phyloP scores from a whole-genome alignment of 768 basidiomycete species.

The Leccinum fibrillosum region DNA sequence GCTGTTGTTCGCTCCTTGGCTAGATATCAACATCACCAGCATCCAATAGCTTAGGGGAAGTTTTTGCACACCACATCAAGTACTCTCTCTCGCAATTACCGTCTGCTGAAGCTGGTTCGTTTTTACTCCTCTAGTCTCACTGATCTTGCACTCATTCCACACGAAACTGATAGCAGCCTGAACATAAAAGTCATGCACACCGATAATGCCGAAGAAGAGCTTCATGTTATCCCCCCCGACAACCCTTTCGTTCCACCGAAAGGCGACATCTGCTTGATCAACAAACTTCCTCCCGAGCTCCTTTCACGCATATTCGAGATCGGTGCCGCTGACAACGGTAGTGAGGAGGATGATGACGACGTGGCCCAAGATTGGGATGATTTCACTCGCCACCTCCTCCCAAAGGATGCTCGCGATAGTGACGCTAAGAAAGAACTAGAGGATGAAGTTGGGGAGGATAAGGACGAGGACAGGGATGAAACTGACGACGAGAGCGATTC shows the following conservation, averaged over 20 bases:
- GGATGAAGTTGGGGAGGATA: not conserved
- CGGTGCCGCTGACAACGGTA: conserved; percentile 40
- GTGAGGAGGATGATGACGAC: conserved; percentile 39
- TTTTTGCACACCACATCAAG: not conserved
- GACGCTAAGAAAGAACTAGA: not conserved
- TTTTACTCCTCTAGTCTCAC: not conserved
- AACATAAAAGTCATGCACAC: not conserved
- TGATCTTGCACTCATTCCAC: not conserved
- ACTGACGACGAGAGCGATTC: conserved; percentile 4
- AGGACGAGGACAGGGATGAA: not conserved
- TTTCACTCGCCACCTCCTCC: conserved; percentile 28
- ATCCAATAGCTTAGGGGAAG: not conserved
- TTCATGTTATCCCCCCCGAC: conserved; percentile 33
- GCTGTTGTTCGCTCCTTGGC: conserved; percentile 18
- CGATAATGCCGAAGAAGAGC: not conserved
- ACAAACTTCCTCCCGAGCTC: conserved; percentile 54
- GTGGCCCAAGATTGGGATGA: not conserved
- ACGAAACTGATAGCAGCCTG: not conserved
- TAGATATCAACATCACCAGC: not conserved
- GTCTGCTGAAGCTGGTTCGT: not conserved
- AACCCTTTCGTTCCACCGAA: conserved; percentile 49
- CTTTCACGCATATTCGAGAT: conserved; percentile 53
- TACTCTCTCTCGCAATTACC: not conserved
- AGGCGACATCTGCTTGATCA: conserved; percentile 43
- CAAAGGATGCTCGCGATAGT: conserved; percentile 24